Conservation (phyloP, 1,139 yeast genomes). For the Suhomyces choctaworum region DNA sequence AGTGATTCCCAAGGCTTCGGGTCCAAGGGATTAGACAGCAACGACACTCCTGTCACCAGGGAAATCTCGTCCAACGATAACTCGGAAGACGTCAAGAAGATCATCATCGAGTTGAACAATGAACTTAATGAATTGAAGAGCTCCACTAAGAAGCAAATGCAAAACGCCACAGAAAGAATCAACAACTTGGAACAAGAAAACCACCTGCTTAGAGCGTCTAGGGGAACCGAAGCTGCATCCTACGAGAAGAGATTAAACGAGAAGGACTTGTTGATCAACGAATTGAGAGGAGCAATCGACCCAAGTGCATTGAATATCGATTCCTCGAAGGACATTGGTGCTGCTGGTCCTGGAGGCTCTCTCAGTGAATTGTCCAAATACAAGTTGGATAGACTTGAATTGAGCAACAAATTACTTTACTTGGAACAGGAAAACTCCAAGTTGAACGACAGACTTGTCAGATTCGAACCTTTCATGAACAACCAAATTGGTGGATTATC, state of each 20-base stretch:
- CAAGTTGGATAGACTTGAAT: constrained; percentile 45
- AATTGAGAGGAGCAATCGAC: constrained; percentile 36
- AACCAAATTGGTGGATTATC: constrained; percentile 56
- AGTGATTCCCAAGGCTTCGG: background rate
- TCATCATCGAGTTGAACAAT: constrained; percentile 44
- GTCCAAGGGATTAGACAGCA: background rate
- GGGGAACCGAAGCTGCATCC: constrained; percentile 18
- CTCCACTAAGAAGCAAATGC: constrained; percentile 52
- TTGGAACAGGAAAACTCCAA: constrained; percentile 48
- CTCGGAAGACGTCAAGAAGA: constrained; percentile 32
- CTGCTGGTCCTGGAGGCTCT: constrained; percentile 17
- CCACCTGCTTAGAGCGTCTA: constrained; percentile 23
- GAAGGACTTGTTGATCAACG: constrained; percentile 36
- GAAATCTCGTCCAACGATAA: constrained; percentile 3
- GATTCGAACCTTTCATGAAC: constrained; percentile 57
- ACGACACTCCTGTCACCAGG: constrained; percentile 3
- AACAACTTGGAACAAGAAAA: constrained; percentile 49
- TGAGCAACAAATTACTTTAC: constrained; percentile 47
- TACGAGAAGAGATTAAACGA: constrained; percentile 32
- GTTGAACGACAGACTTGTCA: constrained; percentile 41
- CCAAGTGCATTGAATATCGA: constrained; percentile 33
- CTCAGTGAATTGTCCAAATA: constrained; percentile 39
- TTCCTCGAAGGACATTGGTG: constrained; percentile 11
- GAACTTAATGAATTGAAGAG: constrained; percentile 49
- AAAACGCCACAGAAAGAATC: constrained; percentile 53